Percentiles rank a stretch among this genome's conserved stretches.
These are phyloP conservation scores for Phytophthora boehmeriae DNA, from an alignment of 352 stramenopile genomes.

Conservation along the genomic window DNA sequence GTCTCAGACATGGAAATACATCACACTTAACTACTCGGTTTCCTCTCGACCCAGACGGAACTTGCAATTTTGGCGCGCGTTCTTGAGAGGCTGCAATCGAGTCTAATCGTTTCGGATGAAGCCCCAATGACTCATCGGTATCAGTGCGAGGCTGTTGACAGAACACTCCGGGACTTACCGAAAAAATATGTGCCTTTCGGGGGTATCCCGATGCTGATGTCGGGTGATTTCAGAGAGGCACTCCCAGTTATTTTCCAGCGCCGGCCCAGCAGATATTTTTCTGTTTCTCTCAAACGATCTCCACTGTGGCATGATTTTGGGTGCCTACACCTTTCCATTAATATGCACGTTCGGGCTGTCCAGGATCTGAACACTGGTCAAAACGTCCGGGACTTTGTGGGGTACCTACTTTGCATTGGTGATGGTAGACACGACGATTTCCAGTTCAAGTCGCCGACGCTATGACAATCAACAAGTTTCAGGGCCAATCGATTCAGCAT, in stretches of 20 bases:
- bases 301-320: constrained; percentile 5
- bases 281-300: constrained; percentile 15
- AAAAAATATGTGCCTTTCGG: constrained; percentile 22
- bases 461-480: constrained; percentile 42
- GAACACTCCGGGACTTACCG: constrained; percentile 21
- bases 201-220: constrained; percentile 26
- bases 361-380: neutral
- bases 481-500: constrained; percentile 34
- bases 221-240: constrained; percentile 33
- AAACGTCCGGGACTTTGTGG: neutral
- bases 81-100: neutral
- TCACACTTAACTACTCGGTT: too few relatives aligned
- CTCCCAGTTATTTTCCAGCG: constrained; percentile 19
- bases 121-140: constrained; percentile 17
- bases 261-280: constrained; percentile 8
- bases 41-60: neutral
- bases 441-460: constrained; percentile 23
- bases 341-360: constrained; percentile 8
- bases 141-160: too few relatives aligned
- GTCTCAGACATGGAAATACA: too few relatives aligned
- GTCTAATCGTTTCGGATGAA: constrained; percentile 19
- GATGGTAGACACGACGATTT: constrained; percentile 27
- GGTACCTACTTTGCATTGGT: constrained; percentile 6
- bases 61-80: neutral
- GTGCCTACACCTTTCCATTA: constrained; percentile 8